A percentile compares a stretch with the other conserved stretches of the same genome.
Conservation (phyloP, 257 asterid genomes). For the Scutellaria barbata region DNA sequence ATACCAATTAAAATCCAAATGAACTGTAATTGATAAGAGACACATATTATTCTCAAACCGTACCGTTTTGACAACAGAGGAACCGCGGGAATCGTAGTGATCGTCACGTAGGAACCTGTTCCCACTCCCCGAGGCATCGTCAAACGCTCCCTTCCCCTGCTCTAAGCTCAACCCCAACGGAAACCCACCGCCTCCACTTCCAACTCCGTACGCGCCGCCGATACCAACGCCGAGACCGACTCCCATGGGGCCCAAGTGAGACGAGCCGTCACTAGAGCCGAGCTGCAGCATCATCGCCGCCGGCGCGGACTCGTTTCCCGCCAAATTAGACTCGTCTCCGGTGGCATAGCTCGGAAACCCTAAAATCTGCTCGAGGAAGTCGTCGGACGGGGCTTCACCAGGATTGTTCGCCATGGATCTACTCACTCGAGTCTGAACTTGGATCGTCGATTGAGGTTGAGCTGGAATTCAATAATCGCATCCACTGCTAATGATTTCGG, state of each 20-base stretch:
- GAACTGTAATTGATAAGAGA: slow-evolving; percentile 11
- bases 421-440: slow-evolving; percentile 30
- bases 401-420: slow-evolving; percentile 77
- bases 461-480: slow-evolving; percentile 27
- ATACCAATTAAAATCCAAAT: slow-evolving; percentile 18
- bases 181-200: slow-evolving; percentile 61
- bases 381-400: slow-evolving; percentile 77
- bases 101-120: slow-evolving; percentile 67
- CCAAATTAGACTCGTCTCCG: slow-evolving; percentile 56
- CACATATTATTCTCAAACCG: not conserved
- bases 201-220: slow-evolving; percentile 51
- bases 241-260: slow-evolving; percentile 63
- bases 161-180: slow-evolving; percentile 96
- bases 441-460: slow-evolving; percentile 23
- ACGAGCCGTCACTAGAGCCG: slow-evolving; percentile 64
- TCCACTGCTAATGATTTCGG: slow-evolving; percentile 16
- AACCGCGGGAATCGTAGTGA: slow-evolving; percentile 59
- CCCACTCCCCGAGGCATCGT: slow-evolving; percentile 66
- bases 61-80: slow-evolving; percentile 69
- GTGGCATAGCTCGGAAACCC: slow-evolving; percentile 68
- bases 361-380: slow-evolving; percentile 84
- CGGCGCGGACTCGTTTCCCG: slow-evolving; percentile 51
- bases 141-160: slow-evolving; percentile 72
- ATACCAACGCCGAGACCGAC: slow-evolving; percentile 55
- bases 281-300: slow-evolving; percentile 67